Evolutionary conservation across 2,329 filamentous ascomycete species (phyloP).

Genomic region (Neofusicoccum kwambonambiense): DNA sequence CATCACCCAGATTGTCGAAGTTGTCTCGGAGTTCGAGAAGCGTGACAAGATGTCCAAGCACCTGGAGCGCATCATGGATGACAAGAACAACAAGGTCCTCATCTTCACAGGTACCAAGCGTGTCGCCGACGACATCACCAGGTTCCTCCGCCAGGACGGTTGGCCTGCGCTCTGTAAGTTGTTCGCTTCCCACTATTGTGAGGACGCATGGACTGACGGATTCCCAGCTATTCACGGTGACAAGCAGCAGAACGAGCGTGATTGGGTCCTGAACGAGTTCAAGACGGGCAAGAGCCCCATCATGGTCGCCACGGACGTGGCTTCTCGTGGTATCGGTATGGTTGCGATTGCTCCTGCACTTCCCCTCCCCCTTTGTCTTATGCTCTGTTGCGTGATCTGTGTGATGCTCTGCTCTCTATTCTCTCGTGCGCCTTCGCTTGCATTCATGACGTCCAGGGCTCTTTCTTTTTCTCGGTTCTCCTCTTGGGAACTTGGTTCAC

Average conservation of each 20-base stretch:
- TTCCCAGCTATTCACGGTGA: constrained; percentile 88
- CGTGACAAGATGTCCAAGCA: constrained; percentile 97
- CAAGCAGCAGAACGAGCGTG: constrained; percentile 99
- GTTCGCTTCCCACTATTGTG: neutral
- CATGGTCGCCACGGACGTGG: constrained; percentile 99
- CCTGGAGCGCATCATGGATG: constrained; percentile 95
- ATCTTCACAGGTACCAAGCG: constrained; percentile 88
- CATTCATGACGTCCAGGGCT: constrained; percentile 89
- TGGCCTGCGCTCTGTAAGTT: constrained; percentile 93
- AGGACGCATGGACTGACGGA: constrained; percentile 45
- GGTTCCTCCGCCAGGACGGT: constrained; percentile 94
- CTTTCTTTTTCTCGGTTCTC: constrained; percentile 80
- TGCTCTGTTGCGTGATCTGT: constrained; percentile 59
- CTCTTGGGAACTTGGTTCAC: constrained; percentile 81
- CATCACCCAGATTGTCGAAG: constrained; percentile 96
- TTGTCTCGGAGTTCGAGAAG: constrained; percentile 95
- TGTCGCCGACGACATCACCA: constrained; percentile 95
- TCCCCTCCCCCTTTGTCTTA: constrained; percentile 37
- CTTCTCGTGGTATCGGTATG: constrained; percentile 99
- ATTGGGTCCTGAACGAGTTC: constrained; percentile 99
- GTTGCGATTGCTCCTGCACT: constrained; percentile 57
- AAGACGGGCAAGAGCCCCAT: constrained; percentile 99
- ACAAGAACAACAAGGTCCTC: constrained; percentile 90
- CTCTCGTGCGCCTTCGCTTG: constrained; percentile 74
- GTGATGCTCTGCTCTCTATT: constrained; percentile 86